phyloP scores from a whole-genome alignment of 2,329 filamentous ascomycete species.

The Neonectria punicea region DNA sequence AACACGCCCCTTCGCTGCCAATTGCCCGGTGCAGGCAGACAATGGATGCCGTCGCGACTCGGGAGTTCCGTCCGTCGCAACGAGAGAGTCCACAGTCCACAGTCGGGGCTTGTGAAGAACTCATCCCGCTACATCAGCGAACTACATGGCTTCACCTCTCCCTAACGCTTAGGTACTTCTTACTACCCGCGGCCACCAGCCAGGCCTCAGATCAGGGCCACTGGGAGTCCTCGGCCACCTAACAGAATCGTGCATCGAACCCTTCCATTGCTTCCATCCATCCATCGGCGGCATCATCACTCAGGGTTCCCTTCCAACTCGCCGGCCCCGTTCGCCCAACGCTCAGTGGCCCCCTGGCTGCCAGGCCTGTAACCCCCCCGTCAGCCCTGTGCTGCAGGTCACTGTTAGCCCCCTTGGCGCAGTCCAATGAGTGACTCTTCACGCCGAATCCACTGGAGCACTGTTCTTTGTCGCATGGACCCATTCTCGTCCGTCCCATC shows the following conservation, averaged over 20 bases:
- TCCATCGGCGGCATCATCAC: conserved; percentile 3
- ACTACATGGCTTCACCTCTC: conserved; percentile 8
- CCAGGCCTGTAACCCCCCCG: conserved; percentile 34
- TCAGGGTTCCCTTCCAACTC: conserved; percentile 16
- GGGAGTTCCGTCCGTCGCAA: not conserved
- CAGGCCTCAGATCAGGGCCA: not conserved
- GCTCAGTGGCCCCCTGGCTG: conserved; percentile 14
- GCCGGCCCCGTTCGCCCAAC: conserved; percentile 1
- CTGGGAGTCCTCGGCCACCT: not conserved
- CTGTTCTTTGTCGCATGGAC: conserved; percentile 21
- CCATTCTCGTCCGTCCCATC: conserved; percentile 17
- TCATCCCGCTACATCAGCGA: conserved; percentile 7
- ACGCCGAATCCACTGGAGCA: conserved; percentile 40
- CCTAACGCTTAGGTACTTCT: not conserved
- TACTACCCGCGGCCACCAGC: conserved; percentile 1
- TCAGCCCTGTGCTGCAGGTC: conserved; percentile 44
- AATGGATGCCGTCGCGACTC: not conserved
- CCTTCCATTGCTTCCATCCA: conserved; percentile 10
- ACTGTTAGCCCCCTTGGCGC: conserved; percentile 33
- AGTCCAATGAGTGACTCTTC: conserved; percentile 44
- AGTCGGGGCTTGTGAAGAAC: conserved; percentile 3
- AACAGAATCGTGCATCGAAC: conserved; percentile 18
- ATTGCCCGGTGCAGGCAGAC: conserved; percentile 2
- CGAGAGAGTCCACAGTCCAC: not conserved
- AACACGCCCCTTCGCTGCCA: conserved; percentile 1